These are phyloP conservation scores for Backusella circina DNA, from an alignment of 192 early-diverging fungal species.

Conservation along the genomic window DNA sequence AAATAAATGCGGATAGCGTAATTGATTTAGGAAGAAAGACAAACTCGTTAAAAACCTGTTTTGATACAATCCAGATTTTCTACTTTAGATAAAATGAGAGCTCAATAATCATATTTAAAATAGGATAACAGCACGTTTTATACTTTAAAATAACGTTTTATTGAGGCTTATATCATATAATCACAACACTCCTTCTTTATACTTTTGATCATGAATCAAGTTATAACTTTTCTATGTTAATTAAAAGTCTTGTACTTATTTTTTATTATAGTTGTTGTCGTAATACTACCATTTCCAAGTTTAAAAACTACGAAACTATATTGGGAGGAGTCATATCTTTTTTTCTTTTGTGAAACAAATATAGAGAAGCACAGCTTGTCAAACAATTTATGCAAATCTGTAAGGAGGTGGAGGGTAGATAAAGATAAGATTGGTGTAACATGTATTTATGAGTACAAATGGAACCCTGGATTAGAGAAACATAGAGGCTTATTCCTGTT, in stretches of 20 bases:
- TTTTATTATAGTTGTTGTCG: too few species aligned
- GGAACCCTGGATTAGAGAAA: not conserved
- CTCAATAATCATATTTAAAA: not conserved
- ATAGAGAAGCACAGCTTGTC: not conserved
- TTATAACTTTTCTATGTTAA: not conserved
- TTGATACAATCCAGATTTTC: not conserved
- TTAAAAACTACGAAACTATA: not conserved
- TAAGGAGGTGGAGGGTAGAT: not conserved
- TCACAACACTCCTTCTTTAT: too few species aligned
- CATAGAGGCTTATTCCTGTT: not conserved
- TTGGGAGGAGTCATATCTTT: not conserved
- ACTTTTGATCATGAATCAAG: too few species aligned
- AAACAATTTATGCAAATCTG: not conserved
- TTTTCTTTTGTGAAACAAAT: not conserved
- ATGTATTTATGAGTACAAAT: not conserved
- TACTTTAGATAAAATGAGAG: not conserved
- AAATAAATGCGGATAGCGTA: not conserved
- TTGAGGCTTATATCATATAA: not conserved
- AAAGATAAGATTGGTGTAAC: not conserved
- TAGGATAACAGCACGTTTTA: not conserved
- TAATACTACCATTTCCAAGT: not conserved
- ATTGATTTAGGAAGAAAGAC: not conserved
- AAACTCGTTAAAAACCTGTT: not conserved
- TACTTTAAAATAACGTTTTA: not conserved
- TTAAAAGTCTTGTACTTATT: not conserved